These are phyloP conservation scores for Sideroxylon spinosum DNA, from an alignment of 179 eudicot species.

Conservation along the genomic window DNA sequence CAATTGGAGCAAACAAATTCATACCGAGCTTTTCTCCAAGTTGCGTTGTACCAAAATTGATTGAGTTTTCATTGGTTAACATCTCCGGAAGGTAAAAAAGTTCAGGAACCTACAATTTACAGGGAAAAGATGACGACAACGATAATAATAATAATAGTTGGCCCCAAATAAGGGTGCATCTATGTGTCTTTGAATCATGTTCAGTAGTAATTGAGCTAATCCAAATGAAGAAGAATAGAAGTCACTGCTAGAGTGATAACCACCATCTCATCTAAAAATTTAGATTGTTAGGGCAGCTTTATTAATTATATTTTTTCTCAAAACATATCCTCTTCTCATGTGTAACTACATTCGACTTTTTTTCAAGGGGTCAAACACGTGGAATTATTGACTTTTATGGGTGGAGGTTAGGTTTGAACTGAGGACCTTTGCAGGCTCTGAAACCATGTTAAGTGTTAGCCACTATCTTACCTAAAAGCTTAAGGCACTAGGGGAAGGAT, in stretches of 20 bases:
- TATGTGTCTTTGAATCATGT: background rate
- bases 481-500: too few species aligned
- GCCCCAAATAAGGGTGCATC: background rate
- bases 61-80: constrained; percentile 72
- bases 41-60: constrained; percentile 93
- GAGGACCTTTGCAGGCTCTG: too few species aligned
- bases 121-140: background rate
- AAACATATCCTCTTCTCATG: too few species aligned
- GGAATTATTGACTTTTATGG: too few species aligned
- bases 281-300: too few species aligned
- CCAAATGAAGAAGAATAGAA: background rate
- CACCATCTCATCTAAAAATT: too few species aligned
- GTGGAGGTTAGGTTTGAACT: too few species aligned
- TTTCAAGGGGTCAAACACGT: too few species aligned
- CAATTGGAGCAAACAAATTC: constrained; percentile 10
- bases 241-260: background rate
- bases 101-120: constrained; percentile 75
- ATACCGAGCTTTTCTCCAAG: constrained; percentile 95
- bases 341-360: too few species aligned
- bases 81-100: constrained; percentile 94
- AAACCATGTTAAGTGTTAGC: too few species aligned
- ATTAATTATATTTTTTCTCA: too few species aligned
- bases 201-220: background rate
- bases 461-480: too few species aligned
- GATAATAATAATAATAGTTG: background rate